Evolutionary conservation across 805 yeast species (phyloP).

Genomic region (Saturnispora diversa): DNA sequence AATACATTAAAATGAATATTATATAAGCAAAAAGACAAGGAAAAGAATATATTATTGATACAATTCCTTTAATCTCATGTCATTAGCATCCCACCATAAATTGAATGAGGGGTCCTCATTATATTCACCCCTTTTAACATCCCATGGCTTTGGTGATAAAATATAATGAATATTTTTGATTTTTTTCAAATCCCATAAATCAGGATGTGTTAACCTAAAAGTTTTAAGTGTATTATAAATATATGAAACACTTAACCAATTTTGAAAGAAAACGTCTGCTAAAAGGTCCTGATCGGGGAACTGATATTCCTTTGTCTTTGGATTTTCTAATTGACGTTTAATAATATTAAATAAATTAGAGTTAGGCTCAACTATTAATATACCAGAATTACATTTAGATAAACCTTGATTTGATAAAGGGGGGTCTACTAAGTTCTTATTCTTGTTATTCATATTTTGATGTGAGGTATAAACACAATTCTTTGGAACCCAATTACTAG

Average conservation of each 20-base stretch:
- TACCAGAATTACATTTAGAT: slow-evolving; percentile 52
- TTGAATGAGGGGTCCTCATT: slow-evolving; percentile 43
- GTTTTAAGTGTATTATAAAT: slow-evolving; percentile 53
- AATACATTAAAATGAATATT: slow-evolving; percentile 2
- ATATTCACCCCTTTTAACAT: slow-evolving; percentile 27
- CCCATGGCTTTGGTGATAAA: slow-evolving; percentile 56
- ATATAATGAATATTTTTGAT: slow-evolving; percentile 54
- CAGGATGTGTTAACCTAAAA: slow-evolving; percentile 35
- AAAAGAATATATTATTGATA: background rate
- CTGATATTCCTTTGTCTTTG: slow-evolving; percentile 33
- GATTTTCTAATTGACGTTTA: slow-evolving; percentile 32
- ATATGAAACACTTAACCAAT: slow-evolving; percentile 47
- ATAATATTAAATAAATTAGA: slow-evolving; percentile 33
- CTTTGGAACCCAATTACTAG: slow-evolving; percentile 41
- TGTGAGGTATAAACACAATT: slow-evolving; percentile 42
- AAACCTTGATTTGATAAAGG: slow-evolving; percentile 34
- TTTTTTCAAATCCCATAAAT: slow-evolving; percentile 38
- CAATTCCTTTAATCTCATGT: slow-evolving; percentile 24
- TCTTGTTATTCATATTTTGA: no score
- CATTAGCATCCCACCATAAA: slow-evolving; percentile 43
- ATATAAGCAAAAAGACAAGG: background rate
- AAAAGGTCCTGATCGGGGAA: slow-evolving; percentile 54
- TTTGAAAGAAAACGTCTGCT: slow-evolving; percentile 42
- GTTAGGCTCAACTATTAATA: slow-evolving; percentile 42
- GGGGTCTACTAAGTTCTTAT: no score